Conservation (phyloP, 2,329 filamentous ascomycete species). For the Magnaporthales sp. region DNA sequence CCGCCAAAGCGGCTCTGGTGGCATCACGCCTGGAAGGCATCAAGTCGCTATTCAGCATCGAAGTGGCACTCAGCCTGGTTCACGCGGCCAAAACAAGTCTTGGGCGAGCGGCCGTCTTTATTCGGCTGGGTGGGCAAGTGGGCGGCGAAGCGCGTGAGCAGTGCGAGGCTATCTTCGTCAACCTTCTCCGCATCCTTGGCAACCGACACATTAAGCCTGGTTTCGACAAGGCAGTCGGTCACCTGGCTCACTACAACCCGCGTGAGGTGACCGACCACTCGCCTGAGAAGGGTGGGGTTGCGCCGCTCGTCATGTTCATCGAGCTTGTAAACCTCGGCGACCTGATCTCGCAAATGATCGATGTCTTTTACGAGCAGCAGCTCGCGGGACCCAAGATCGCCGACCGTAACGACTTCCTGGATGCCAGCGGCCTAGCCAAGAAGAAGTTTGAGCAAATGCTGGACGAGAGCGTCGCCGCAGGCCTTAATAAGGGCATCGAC, state of each 20-base stretch:
- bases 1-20: slow-evolving; percentile 97
- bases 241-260: slow-evolving; percentile 86
- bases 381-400: slow-evolving; percentile 73
- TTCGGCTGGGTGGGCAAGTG: slow-evolving; percentile 67
- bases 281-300: slow-evolving; percentile 55
- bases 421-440: slow-evolving; percentile 86
- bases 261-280: slow-evolving; percentile 68
- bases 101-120: slow-evolving; percentile 76
- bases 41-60: slow-evolving; percentile 89
- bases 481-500: slow-evolving; percentile 94
- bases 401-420: slow-evolving; percentile 89
- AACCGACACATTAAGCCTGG: slow-evolving; percentile 83
- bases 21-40: slow-evolving; percentile 91
- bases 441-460: slow-evolving; percentile 99
- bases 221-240: slow-evolving; percentile 85
- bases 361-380: slow-evolving; percentile 97
- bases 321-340: slow-evolving; percentile 98
- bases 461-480: slow-evolving; percentile 90
- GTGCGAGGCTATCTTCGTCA: slow-evolving; percentile 82
- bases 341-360: slow-evolving; percentile 96
- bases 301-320: slow-evolving; percentile 88
- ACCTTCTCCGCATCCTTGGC: slow-evolving; percentile 75
- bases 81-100: slow-evolving; percentile 82
- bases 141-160: slow-evolving; percentile 80
- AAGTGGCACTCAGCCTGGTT: slow-evolving; percentile 83